Evolutionary conservation across 2,329 filamentous ascomycete genomes (phyloP), one percentile per base, ranked within the genome.

Genomic region (Calonectria montana): DNA sequence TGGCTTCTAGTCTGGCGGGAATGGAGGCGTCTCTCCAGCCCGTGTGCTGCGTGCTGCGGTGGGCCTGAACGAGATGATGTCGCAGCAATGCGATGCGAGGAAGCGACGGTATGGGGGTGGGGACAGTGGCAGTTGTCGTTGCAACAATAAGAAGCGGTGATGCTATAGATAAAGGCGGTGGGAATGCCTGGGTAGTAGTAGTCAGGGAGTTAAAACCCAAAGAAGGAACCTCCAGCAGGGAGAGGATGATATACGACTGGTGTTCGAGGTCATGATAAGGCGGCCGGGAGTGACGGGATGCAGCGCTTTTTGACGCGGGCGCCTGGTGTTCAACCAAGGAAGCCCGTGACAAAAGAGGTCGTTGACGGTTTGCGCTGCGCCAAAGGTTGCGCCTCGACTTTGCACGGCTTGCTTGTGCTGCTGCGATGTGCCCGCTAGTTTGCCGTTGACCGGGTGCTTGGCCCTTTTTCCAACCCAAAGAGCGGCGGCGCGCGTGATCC

Each of bases 211-310:
- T 77, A 80, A 75, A 72, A 81, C 79, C 83, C 83, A 82, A 73
- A 82, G 83, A 71, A 83, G 78, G 70, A 84, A 82, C 74, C 83
- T 85, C 83, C 83, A 80, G 76, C 79, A 80, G 77, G 83, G 82
- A 84, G 82, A 84, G 79, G 80, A 80, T 78, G 78, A 80, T 79
- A 81, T 80, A 69, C 81, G 81, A 73, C 75, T 78, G 75, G 77
- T 79, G 80, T 83, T 81, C 75, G 80, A 78, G 82, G 78, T 84
- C 83, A 85, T 85, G 81, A 83, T 84, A 83, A 75, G 78, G 73
- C 76, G 74, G 77, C 74, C 75, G 57, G 73, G 43, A 62, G 69
- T 37, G 66, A 74, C 71, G 68, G 50, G 71, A 41, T 45, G 37
- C 57, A 55, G 53, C 65, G 45, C 37, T 65, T 69, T 45, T 68